A percentile compares a stretch with the other conserved stretches of the same genome.
phyloP scores from a whole-genome alignment of 805 yeast genomes.

The Cyberlindnera japonica region DNA sequence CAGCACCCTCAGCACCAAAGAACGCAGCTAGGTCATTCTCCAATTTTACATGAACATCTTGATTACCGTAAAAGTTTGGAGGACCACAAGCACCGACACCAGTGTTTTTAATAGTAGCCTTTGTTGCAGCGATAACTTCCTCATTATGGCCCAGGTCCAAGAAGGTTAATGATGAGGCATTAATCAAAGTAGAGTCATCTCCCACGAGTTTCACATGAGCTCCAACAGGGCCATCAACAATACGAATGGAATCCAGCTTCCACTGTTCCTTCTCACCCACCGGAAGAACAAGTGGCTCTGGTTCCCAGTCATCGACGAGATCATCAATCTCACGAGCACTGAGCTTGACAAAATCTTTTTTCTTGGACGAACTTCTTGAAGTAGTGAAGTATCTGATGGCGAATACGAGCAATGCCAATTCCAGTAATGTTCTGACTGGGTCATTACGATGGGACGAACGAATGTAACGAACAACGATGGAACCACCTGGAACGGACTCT shows the following conservation, averaged over 20 bases:
- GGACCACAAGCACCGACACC: conserved; percentile 99
- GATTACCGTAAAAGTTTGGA: conserved; percentile 94
- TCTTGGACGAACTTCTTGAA: conserved; percentile 71
- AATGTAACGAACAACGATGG: conserved; percentile 63
- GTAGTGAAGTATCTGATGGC: conserved; percentile 80
- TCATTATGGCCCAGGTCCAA: conserved; percentile 54
- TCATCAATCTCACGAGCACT: conserved; percentile 69
- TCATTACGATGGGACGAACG: conserved; percentile 87
- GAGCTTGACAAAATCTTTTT: conserved; percentile 63
- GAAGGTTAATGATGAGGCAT: conserved; percentile 71
- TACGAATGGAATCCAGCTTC: conserved; percentile 63
- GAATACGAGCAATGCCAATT: conserved; percentile 68
- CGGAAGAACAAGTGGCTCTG: conserved; percentile 72
- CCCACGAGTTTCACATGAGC: conserved; percentile 25
- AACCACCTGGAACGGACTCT: conserved; percentile 50
- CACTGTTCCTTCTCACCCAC: conserved; percentile 49
- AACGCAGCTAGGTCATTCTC: conserved; percentile 73
- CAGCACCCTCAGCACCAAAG: conserved; percentile 73
- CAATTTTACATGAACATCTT: conserved; percentile 79
- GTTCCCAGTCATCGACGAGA: conserved; percentile 86
- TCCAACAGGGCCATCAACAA: conserved; percentile 49
- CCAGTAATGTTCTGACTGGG: conserved; percentile 85
- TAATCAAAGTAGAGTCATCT: conserved; percentile 42
- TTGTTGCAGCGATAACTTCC: conserved; percentile 49
- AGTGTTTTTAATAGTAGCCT: conserved; percentile 53